These are phyloP conservation scores for Chondrus crispus DNA, from an alignment of 23 red algal genomes.

Conservation along the genomic window DNA sequence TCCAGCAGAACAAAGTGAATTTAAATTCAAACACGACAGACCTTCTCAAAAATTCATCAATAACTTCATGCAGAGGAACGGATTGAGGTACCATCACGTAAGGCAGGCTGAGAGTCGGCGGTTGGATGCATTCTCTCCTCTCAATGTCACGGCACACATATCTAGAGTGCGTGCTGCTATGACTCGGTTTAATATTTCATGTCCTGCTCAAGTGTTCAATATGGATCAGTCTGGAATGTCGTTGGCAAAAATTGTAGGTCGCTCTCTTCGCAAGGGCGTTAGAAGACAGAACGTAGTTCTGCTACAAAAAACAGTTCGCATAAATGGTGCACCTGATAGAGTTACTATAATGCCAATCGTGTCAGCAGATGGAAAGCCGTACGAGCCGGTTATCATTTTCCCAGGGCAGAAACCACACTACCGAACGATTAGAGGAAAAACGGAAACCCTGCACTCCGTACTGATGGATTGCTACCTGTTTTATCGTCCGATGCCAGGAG, in stretches of 20 bases:
- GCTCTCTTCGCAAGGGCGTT: background rate
- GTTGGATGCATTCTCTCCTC: too few relatives aligned
- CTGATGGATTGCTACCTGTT: background rate
- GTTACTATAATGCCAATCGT: slow-evolving; percentile 14
- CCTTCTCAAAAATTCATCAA: too few relatives aligned
- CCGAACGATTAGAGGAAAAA: background rate
- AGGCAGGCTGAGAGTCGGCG: too few relatives aligned
- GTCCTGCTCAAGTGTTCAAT: background rate
- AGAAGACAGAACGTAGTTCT: background rate
- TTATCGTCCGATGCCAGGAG: background rate
- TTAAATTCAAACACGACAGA: too few relatives aligned
- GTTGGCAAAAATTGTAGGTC: background rate
- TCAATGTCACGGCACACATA: slow-evolving; percentile 7
- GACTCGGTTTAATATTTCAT: background rate
- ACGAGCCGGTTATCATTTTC: slow-evolving; percentile 18
- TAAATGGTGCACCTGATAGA: background rate
- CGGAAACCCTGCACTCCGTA: background rate
- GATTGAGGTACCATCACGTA: too few relatives aligned
- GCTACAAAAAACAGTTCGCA: background rate
- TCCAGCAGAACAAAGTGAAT: too few relatives aligned
- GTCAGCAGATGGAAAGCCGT: background rate
- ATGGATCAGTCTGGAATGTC: background rate
- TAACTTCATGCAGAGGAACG: too few relatives aligned
- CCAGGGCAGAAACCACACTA: background rate
- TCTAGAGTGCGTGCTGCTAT: background rate